phyloP scores from a whole-genome alignment of 2,329 filamentous ascomycete species.

The Tolypocladium tropicale region DNA sequence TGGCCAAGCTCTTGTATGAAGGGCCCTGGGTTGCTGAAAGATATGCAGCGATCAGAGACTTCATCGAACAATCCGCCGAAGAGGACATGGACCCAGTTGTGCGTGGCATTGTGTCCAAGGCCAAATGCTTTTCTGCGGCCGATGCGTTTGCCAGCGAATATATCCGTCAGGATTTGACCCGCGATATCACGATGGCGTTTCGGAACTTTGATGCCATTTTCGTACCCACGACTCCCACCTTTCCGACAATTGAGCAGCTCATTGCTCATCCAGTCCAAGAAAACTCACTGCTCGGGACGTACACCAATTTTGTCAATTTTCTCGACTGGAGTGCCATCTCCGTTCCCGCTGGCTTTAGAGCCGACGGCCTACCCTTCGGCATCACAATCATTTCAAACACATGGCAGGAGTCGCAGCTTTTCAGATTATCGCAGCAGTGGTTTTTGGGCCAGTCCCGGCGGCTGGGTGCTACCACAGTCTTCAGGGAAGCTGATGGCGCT shows the following conservation, averaged over 20 bases:
- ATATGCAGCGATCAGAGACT: slow-evolving; percentile 37
- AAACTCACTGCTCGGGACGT: slow-evolving; percentile 44
- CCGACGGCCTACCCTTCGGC: slow-evolving; percentile 25
- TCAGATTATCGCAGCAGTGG: slow-evolving; percentile 18
- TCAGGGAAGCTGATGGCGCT: neutral
- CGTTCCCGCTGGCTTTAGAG: slow-evolving; percentile 36
- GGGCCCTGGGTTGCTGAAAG: slow-evolving; percentile 48
- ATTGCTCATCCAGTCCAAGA: slow-evolving; percentile 38
- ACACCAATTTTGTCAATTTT: slow-evolving; percentile 52
- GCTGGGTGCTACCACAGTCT: slow-evolving; percentile 18
- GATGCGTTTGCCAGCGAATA: slow-evolving; percentile 33
- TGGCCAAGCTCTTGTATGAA: slow-evolving; percentile 43
- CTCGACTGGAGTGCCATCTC: slow-evolving; percentile 44
- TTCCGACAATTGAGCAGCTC: slow-evolving; percentile 40
- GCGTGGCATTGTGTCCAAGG: slow-evolving; percentile 25
- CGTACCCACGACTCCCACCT: slow-evolving; percentile 45
- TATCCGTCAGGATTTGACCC: slow-evolving; percentile 25
- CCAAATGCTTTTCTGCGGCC: slow-evolving; percentile 29
- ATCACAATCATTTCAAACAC: slow-evolving; percentile 24
- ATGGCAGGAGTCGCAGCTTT: slow-evolving; percentile 23
- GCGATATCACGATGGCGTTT: slow-evolving; percentile 29
- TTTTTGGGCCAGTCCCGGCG: slow-evolving; percentile 8
- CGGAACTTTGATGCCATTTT: slow-evolving; percentile 36
- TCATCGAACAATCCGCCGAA: slow-evolving; percentile 25
- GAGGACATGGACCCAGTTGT: slow-evolving; percentile 25